Evolutionary conservation across 805 yeast genomes (phyloP), one percentile per base, ranked within the genome.

Genomic region (Brettanomyces sp.): DNA sequence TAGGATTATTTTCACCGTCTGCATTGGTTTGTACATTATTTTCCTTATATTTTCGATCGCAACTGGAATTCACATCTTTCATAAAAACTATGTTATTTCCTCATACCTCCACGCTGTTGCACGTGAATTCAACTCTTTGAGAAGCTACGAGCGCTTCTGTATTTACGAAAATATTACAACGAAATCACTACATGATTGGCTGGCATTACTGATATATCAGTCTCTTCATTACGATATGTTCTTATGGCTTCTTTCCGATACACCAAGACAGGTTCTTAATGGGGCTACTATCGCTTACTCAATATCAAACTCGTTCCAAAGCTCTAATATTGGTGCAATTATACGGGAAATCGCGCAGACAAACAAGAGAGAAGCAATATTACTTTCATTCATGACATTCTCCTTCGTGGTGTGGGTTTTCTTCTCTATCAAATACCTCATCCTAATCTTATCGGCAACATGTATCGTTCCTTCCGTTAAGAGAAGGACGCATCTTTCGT

Each of bases 241-340:
- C 40, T 70, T 68, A 41, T 72, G 87, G 52, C 55, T 87, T 8
- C 66, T 85, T 40, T 89, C 95, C 0, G 95, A 88, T 53, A 73
- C 89, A 14, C 96, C 96, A 23, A 77, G 96, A 63, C 96, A 88
- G 63, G 81, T 85, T 1, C 76, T 88, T 50, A 88, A 88, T 58
- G 84, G 89, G 25, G 67, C 85, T 53, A 86, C 96, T 8, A 69
- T 67, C 52, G 77, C 77, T 46, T 78, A 74, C 36, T 67, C 79
- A 1, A 66, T 70, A 33, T 74, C 75, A 13, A 72, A 68, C 44
- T 50, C 60, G 36, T 67, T 69, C 50, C 68, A 72, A 45, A 54
- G 59, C 13, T 50, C 56, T 24, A 56, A 64, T 43, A 70, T 73
- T 47, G 66, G 73, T 35, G 52, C 59, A 6, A 77, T 80, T 39